Evolutionary conservation across 2,329 filamentous ascomycete species (phyloP).

Genomic region (Neocatenulostroma microsporum): DNA sequence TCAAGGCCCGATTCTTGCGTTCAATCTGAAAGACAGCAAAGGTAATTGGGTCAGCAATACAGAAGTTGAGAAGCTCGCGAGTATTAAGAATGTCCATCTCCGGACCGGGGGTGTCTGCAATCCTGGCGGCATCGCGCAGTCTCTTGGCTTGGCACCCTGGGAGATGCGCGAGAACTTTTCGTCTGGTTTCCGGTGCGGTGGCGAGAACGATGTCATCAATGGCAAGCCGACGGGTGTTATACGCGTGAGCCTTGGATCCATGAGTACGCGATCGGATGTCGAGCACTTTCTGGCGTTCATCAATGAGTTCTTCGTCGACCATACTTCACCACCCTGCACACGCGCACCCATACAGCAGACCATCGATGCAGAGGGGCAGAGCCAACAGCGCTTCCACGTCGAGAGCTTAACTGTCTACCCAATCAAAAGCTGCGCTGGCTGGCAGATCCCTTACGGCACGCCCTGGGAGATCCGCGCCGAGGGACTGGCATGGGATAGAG

Average conservation of each 20-base stretch:
- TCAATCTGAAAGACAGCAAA: conserved; percentile 55
- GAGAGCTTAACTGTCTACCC: conserved; percentile 62
- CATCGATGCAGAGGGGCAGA: no score
- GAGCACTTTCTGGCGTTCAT: conserved; percentile 49
- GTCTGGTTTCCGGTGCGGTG: conserved; percentile 74
- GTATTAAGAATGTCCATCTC: conserved; percentile 70
- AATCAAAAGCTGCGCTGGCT: conserved; percentile 88
- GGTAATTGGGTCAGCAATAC: conserved; percentile 71
- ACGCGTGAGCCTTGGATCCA: conserved; percentile 77
- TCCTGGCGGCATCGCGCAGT: conserved; percentile 71
- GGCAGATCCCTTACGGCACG: conserved; percentile 54
- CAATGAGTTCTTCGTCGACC: conserved; percentile 28
- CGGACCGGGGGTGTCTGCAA: conserved; percentile 88
- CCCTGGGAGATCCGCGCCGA: conserved; percentile 73
- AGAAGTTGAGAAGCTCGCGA: conserved; percentile 81
- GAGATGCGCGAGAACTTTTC: conserved; percentile 82
- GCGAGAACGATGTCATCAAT: conserved; percentile 69
- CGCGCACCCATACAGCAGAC: no score
- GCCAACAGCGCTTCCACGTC: conserved; percentile 32
- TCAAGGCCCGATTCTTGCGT: conserved; percentile 56
- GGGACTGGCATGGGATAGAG: conserved; percentile 86
- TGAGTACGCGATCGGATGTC: conserved; percentile 74
- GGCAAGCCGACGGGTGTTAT: conserved; percentile 86
- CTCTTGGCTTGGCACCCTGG: conserved; percentile 65
- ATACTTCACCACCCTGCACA: no score